Conservation (phyloP, 2,329 filamentous ascomycete species). For the Sclerotinia minor region DNA sequence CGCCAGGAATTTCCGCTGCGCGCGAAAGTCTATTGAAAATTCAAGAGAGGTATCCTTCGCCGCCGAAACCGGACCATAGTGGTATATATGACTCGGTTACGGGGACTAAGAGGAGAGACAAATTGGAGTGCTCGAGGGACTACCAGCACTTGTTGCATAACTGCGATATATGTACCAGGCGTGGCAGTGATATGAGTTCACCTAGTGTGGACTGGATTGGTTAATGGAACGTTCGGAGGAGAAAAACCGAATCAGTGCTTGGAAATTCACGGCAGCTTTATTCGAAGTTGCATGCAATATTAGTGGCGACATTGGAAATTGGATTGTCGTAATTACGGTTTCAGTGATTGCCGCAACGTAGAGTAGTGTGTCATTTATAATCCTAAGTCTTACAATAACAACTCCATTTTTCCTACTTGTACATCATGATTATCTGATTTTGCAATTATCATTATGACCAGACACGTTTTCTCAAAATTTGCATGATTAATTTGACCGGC, state of each 20-base stretch:
- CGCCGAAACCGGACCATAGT: conserved; percentile 26
- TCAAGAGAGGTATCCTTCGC: conserved; percentile 12
- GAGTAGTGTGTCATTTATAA: background rate
- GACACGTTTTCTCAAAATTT: background rate
- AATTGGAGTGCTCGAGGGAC: background rate
- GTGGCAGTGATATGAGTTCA: conserved; percentile 22
- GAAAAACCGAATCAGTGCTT: background rate
- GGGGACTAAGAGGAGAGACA: conserved; percentile 19
- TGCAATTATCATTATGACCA: background rate
- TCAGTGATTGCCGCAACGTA: background rate
- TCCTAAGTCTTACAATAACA: background rate
- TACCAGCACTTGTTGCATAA: conserved; percentile 19
- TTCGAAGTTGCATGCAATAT: background rate
- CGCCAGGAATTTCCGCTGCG: background rate
- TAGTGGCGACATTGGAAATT: background rate
- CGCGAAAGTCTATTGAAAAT: conserved; percentile 15
- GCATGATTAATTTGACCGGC: too few relatives aligned
- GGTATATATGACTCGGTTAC: conserved; percentile 29
- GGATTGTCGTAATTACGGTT: too few relatives aligned
- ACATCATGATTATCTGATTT: background rate
- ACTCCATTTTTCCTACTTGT: too few relatives aligned
- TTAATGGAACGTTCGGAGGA: conserved; percentile 14
- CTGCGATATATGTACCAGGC: conserved; percentile 29
- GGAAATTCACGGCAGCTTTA: background rate
- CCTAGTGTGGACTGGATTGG: conserved; percentile 36